A percentile compares a stretch with the other conserved stretches of the same genome.
Conservation (phyloP, 2,329 filamentous ascomycete genomes). For the Ceratocystis cubensis region DNA sequence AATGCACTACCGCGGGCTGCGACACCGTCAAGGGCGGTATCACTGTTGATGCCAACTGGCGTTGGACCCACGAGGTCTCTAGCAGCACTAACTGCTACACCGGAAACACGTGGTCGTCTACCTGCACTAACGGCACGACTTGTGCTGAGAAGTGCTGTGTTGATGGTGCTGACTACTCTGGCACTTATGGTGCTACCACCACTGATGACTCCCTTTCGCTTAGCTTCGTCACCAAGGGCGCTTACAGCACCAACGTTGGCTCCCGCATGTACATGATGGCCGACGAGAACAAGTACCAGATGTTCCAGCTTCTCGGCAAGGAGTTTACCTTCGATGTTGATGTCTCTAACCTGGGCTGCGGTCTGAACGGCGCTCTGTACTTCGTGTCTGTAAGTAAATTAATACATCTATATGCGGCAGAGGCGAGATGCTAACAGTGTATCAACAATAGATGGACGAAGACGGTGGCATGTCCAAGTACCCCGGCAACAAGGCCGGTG, state of each 20-base stretch:
- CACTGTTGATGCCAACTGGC: slow-evolving; percentile 42
- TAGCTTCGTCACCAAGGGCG: slow-evolving; percentile 39
- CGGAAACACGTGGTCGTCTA: slow-evolving; percentile 31
- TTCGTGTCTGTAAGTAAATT: slow-evolving; percentile 32
- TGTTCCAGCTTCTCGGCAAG: slow-evolving; percentile 46
- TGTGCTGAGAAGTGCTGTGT: slow-evolving; percentile 36
- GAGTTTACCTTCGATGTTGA: slow-evolving; percentile 58
- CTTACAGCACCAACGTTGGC: slow-evolving; percentile 31
- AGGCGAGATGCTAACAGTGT: background rate
- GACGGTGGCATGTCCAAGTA: slow-evolving; percentile 39
- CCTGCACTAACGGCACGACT: slow-evolving; percentile 31
- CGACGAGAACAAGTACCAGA: slow-evolving; percentile 42
- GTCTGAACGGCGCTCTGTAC: slow-evolving; percentile 54
- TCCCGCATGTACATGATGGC: slow-evolving; percentile 48
- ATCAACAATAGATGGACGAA: slow-evolving; percentile 33
- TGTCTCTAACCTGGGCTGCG: slow-evolving; percentile 48
- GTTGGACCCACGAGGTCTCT: slow-evolving; percentile 36
- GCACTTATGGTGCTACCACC: slow-evolving; percentile 37
- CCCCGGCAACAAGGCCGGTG: slow-evolving; percentile 34
- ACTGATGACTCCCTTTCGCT: slow-evolving; percentile 36
- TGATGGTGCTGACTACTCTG: slow-evolving; percentile 35
- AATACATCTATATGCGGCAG: background rate
- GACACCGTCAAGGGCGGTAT: slow-evolving; percentile 33
- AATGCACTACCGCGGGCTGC: slow-evolving; percentile 35
- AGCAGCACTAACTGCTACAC: slow-evolving; percentile 38